Evolutionary conservation across 768 basidiomycete genomes (phyloP).

Genomic region (Suillus ampliporus): DNA sequence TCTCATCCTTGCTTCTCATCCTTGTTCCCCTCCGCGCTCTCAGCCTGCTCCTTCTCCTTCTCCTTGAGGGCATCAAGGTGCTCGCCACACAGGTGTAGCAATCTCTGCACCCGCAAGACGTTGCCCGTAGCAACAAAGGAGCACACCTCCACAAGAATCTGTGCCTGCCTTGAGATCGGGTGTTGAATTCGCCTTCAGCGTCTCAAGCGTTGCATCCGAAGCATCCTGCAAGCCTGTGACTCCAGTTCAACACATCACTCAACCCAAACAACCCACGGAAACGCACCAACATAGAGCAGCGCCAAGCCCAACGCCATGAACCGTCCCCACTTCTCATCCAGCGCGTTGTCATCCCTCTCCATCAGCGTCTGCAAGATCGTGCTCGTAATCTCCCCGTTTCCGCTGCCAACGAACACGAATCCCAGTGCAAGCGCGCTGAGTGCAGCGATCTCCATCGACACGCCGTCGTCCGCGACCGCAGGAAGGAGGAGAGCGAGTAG

Average conservation of each 20-base stretch:
- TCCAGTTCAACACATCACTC: slow-evolving; percentile 15
- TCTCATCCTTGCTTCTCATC: slow-evolving; percentile 51
- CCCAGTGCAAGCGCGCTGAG: slow-evolving; percentile 89
- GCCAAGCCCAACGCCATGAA: slow-evolving; percentile 92
- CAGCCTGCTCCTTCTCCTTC: slow-evolving; percentile 43
- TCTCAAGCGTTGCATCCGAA: slow-evolving; percentile 92
- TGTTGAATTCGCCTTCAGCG: slow-evolving; percentile 93
- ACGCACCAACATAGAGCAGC: slow-evolving; percentile 86
- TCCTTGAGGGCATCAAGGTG: slow-evolving; percentile 65
- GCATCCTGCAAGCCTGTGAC: slow-evolving; percentile 84
- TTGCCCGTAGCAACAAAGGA: slow-evolving; percentile 96
- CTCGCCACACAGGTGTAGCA: slow-evolving; percentile 94
- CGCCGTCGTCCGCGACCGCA: slow-evolving; percentile 76
- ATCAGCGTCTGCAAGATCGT: slow-evolving; percentile 91
- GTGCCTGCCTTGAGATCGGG: slow-evolving; percentile 88
- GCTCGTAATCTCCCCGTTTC: slow-evolving; percentile 89
- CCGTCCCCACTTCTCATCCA: slow-evolving; percentile 93
- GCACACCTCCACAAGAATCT: slow-evolving; percentile 91
- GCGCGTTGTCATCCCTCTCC: slow-evolving; percentile 75
- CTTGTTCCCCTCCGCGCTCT: slow-evolving; percentile 30
- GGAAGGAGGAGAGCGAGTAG: slow-evolving; percentile 80
- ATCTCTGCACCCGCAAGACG: slow-evolving; percentile 88
- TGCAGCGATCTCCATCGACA: slow-evolving; percentile 88
- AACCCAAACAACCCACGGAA: background rate
- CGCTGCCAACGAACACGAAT: slow-evolving; percentile 95